Conservation (phyloP, 306 rosid species). For the Boehmeria nivea region DNA sequence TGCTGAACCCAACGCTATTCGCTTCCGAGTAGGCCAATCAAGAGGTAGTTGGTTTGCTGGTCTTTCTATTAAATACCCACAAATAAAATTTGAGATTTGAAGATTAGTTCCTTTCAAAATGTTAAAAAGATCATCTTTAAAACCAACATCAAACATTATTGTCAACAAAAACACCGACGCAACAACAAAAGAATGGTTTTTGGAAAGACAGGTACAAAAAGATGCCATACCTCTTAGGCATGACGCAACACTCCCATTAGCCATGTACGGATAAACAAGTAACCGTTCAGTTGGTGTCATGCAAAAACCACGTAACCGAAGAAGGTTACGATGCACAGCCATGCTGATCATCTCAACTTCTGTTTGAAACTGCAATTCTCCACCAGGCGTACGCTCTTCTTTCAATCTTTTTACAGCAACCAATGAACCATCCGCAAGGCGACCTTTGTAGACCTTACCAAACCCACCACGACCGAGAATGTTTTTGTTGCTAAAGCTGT, state of each 20-base stretch:
- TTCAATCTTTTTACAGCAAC: conserved; percentile 95
- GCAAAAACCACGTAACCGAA: conserved; percentile 89
- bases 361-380: conserved; percentile 98
- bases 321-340: conserved; percentile 99
- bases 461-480: conserved; percentile 97
- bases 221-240: conserved; percentile 80
- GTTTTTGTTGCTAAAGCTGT: conserved; percentile 93
- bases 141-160: too few relatives aligned
- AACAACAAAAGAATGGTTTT: too few relatives aligned
- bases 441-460: conserved; percentile 98
- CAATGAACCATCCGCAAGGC: conserved; percentile 83
- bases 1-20: conserved; percentile 95
- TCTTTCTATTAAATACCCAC: conserved; percentile 57
- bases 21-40: conserved; percentile 92
- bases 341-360: conserved; percentile 99
- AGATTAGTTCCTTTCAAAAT: neutral
- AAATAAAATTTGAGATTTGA: neutral
- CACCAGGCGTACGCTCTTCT: conserved; percentile 99
- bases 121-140: neutral
- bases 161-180: too few relatives aligned
- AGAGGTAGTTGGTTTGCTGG: conserved; percentile 80
- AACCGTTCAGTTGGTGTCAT: conserved; percentile 98
- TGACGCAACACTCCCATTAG: conserved; percentile 97
- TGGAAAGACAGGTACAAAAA: too few relatives aligned
- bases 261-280: conserved; percentile 98